Evolutionary conservation across 1,284 basidiomycete genomes (phyloP), one percentile per base, ranked within the genome.

Genomic region (Ganoderma lingzhi): DNA sequence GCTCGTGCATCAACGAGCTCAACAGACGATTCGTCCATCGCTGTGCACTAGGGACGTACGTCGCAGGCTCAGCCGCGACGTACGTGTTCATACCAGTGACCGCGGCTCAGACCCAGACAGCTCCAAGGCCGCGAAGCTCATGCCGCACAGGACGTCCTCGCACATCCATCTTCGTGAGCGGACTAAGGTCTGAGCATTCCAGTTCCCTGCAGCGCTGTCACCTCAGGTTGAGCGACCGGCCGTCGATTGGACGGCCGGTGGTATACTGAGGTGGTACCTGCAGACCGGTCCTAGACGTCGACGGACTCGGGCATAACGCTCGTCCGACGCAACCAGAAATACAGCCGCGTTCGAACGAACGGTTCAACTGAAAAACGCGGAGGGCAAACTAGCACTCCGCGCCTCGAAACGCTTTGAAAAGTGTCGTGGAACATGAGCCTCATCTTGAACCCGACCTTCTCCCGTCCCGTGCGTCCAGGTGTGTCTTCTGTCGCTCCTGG

Each of bases 141-240:
- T 37, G 4, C 15, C 59, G 59, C 19, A 67, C 44, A 39, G 67
- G 39, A 28, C 45, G 45, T 48, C 45, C 45, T 48, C n/a, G 45
- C 45, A 48, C 45, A 10, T 48, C 45, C 45, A 23, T 63, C 62
- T 23, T 67, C 48, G 62, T 64, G 66, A 28, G 60, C 69, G 67
- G 42, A 28, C 62, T 48, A 63, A 62, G 58, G 37, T 56, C 42
- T 44, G 45, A 39, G 61, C 42, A 30, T 58, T 58, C 55, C 30
- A 58, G 35, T 32, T 32, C 35, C 35, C 55, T 58, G 45, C 9
- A 48, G 45, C 45, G 19, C 45, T 48, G 45, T 8, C 9, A n/a
- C n/a, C 45, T 48, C 45, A 35, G 35, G n/a, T 48, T 48, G 45
- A 48, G n/a, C n/a, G 45, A 10, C n/a, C 1, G 45, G 17, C 44